Evolutionary conservation across 495 filamentous ascomycete genomes (phyloP).

Genomic region (Aspergillus nidulans): DNA sequence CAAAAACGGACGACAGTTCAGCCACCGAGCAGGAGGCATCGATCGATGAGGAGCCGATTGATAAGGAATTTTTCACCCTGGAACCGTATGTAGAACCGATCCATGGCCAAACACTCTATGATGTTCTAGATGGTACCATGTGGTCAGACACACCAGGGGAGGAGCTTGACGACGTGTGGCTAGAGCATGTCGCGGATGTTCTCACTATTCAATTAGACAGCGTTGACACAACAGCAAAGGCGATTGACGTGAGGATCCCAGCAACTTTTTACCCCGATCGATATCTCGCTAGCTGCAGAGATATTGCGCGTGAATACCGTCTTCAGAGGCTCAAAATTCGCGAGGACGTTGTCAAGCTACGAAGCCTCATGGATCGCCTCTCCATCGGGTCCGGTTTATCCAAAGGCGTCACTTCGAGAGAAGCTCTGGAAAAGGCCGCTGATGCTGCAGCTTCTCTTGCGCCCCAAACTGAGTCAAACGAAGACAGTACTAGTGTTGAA

Average conservation of each 20-base stretch:
- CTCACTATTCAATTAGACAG: slow-evolving; percentile 56
- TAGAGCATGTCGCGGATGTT: slow-evolving; percentile 61
- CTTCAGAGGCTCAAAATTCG: slow-evolving; percentile 32
- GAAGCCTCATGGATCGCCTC: slow-evolving; percentile 32
- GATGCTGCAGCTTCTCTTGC: slow-evolving; percentile 23
- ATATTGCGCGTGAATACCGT: slow-evolving; percentile 49
- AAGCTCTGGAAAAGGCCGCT: slow-evolving; percentile 37
- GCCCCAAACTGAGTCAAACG: slow-evolving; percentile 15
- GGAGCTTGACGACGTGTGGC: slow-evolving; percentile 50
- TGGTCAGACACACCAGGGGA: slow-evolving; percentile 51
- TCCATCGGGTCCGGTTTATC: slow-evolving; percentile 17
- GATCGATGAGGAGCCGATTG: slow-evolving; percentile 22
- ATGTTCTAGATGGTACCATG: slow-evolving; percentile 63
- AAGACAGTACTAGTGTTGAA: slow-evolving; percentile 22
- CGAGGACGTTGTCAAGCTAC: slow-evolving; percentile 39
- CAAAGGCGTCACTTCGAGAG: slow-evolving; percentile 27
- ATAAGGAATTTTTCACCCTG: slow-evolving; percentile 40
- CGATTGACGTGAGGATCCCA: slow-evolving; percentile 62
- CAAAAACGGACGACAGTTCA: neutral
- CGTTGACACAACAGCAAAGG: slow-evolving; percentile 35
- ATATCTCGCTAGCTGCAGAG: slow-evolving; percentile 59
- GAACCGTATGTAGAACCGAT: slow-evolving; percentile 36
- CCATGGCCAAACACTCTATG: slow-evolving; percentile 60
- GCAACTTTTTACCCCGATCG: slow-evolving; percentile 71
- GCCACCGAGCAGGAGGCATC: neutral